Percentiles rank a stretch among this genome's conserved stretches.
These are phyloP conservation scores for Forsythia suspensa DNA, from an alignment of 257 asterid species.

Conservation along the genomic window DNA sequence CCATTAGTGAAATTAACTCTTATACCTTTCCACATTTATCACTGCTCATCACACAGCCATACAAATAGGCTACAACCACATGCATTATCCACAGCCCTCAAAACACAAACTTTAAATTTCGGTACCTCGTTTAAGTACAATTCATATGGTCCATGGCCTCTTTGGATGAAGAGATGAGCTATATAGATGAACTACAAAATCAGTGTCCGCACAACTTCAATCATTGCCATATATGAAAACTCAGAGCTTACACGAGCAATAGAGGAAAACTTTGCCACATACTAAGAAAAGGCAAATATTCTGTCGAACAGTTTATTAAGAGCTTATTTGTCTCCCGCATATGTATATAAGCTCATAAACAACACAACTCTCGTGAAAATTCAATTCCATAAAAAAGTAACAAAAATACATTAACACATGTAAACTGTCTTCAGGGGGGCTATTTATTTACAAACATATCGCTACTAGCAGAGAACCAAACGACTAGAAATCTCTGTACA, in stretches of 20 bases:
- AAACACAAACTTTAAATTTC: too few relatives aligned
- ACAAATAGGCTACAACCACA: too few relatives aligned
- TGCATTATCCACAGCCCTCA: too few relatives aligned
- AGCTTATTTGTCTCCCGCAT: neutral
- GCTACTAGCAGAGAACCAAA: neutral
- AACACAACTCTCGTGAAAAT: neutral
- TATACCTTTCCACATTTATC: too few relatives aligned
- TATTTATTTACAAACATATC: slow-evolving; percentile 33
- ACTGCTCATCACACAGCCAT: too few relatives aligned
- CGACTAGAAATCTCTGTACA: slow-evolving; percentile 54
- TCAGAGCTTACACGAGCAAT: neutral
- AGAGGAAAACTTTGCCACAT: neutral
- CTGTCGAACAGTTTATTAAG: neutral
- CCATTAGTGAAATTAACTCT: too few relatives aligned
- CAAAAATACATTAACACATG: neutral
- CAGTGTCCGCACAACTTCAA: neutral
- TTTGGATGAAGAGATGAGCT: neutral
- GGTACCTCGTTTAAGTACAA: neutral
- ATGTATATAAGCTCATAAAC: neutral
- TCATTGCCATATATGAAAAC: neutral
- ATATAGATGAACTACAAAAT: neutral
- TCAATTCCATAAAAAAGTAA: neutral
- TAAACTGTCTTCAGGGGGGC: slow-evolving; percentile 13
- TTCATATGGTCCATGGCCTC: neutral
- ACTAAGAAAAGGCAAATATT: neutral